Evolutionary conservation across 805 yeast genomes (phyloP).

Genomic region (Isabelozyma gotoi): DNA sequence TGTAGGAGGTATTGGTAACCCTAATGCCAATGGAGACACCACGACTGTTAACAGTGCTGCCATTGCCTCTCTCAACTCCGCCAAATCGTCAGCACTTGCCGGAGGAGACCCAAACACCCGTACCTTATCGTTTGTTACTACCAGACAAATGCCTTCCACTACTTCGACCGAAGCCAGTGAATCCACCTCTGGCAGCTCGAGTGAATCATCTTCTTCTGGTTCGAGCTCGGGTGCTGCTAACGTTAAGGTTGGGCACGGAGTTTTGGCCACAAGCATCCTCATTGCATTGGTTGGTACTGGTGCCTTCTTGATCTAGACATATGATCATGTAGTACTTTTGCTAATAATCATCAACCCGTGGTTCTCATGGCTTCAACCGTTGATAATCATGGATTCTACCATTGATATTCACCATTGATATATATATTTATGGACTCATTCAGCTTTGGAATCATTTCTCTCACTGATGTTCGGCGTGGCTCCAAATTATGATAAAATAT

Average conservation of each 20-base stretch:
- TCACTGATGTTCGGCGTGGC: too few species aligned
- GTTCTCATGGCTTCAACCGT: too few species aligned
- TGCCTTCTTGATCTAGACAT: background rate
- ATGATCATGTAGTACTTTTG: too few species aligned
- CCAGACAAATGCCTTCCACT: slow-evolving; percentile 24
- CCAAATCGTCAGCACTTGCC: slow-evolving; percentile 2
- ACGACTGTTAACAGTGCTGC: slow-evolving; percentile 14
- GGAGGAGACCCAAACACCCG: slow-evolving; percentile 20
- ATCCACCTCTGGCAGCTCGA: slow-evolving; percentile 4
- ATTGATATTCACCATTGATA: too few species aligned
- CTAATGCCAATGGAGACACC: slow-evolving; percentile 6
- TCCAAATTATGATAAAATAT: too few species aligned
- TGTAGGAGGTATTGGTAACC: slow-evolving; percentile 7
- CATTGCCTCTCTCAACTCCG: slow-evolving; percentile 15
- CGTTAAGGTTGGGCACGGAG: slow-evolving; percentile 1
- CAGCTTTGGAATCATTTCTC: too few species aligned
- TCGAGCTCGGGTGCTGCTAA: slow-evolving; percentile 8
- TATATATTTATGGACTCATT: too few species aligned
- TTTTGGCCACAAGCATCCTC: background rate
- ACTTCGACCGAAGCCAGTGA: slow-evolving; percentile 7
- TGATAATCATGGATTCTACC: too few species aligned
- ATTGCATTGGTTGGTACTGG: background rate
- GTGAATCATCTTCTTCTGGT: background rate
- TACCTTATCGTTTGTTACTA: slow-evolving; percentile 28
- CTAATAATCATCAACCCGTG: too few species aligned